Conservation (phyloP, 257 asterid genomes). For the Nicotiana noctiflora region DNA sequence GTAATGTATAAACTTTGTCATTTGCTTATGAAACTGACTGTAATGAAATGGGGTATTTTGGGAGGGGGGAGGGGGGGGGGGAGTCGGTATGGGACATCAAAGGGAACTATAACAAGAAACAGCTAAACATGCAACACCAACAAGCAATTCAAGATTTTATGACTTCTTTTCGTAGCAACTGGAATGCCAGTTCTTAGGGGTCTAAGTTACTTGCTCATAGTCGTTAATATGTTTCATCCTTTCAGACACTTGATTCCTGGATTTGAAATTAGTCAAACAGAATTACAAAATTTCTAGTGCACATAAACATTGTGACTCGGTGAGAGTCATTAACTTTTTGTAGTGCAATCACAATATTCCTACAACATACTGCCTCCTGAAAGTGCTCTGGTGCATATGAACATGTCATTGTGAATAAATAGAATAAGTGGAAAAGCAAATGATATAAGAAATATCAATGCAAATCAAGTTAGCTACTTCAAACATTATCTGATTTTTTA, state of each 20-base stretch:
- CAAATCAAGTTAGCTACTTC: not conserved
- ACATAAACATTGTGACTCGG: not conserved
- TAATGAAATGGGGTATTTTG: not conserved
- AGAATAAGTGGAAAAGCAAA: not conserved
- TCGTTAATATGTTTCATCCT: not conserved
- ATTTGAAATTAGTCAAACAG: not conserved
- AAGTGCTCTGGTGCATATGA: not conserved
- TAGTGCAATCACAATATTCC: not conserved
- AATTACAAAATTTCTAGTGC: not conserved
- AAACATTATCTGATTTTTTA: no score
- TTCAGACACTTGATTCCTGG: not conserved
- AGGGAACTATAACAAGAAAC: not conserved
- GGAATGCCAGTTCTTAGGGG: not conserved
- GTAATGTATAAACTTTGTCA: not conserved
- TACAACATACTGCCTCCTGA: not conserved
- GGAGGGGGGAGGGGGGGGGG: no score
- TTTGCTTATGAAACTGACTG: not conserved
- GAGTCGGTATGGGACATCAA: not conserved
- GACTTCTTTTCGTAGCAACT: not conserved
- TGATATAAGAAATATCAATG: not conserved
- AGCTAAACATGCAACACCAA: not conserved
- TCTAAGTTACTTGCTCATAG: not conserved
- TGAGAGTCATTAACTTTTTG: not conserved
- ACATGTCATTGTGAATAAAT: not conserved
- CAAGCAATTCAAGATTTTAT: constrained; percentile 4